Evolutionary conservation across 768 basidiomycete genomes (phyloP), one percentile per base, ranked within the genome.

Genomic region (Cytidiella melzeri): DNA sequence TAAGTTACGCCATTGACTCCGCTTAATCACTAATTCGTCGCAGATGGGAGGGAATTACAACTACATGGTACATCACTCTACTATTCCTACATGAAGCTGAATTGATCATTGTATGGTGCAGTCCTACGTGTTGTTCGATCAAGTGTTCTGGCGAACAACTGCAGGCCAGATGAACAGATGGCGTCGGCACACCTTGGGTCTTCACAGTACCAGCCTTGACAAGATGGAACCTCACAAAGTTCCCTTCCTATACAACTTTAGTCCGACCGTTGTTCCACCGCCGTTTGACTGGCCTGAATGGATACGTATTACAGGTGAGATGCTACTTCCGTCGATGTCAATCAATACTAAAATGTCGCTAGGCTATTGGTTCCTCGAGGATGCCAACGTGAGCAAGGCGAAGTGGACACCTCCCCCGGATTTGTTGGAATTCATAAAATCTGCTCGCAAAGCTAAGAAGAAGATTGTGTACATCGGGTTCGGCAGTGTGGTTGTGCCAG

Each of bases 241-340:
- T 43, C 95, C 95, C 2, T 99, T 98, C 72, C 67, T 99, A 25
- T 99, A 99, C 68, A 98, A 97, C 66, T 98, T 98, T 64, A 94
- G 91, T 60, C 90, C 93, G 1, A 74, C 79, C 25, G 75, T 92
- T 41, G 91, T 98, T 12, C 93, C 94, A 5, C 91, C 87, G 23
- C 95, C 95, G 3, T 69, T 98, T 48, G 95, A 99, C 65, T 99
- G 96, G 96, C 92, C 93, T 3, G 95, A 99, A 66, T 97, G 94
- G 92, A 97, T 98, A 55, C 85, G 89, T 37, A 80, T 94, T 1
- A 92, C 92, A 53, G 91, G 90, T 87, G 57, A 38, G 18, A 28
- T 15, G 26, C 27, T 21, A 27, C 18, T n/a, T 9, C 28, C 19
- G 5, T 23, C 12, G 4, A 45, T 11, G 15, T 34, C 24, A 6